phyloP scores from a whole-genome alignment of 257 asterid species.

The Jasminum sambac region DNA sequence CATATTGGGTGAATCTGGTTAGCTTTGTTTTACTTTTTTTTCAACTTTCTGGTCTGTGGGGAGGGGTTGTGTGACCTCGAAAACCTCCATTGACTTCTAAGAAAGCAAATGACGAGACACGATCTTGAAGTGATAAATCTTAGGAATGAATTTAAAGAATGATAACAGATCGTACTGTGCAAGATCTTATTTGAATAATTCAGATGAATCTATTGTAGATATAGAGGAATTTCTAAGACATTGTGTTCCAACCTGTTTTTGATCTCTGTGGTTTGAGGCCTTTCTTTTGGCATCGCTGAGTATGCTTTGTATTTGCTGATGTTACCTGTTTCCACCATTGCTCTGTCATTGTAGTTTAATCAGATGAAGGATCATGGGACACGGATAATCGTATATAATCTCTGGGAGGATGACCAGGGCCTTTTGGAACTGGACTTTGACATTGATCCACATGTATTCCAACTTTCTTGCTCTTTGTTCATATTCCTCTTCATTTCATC shows the following conservation, averaged over 20 bases:
- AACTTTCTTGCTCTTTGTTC: slow-evolving; percentile 10
- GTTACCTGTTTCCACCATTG: slow-evolving; percentile 1
- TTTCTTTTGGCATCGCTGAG: neutral
- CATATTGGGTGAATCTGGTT: neutral
- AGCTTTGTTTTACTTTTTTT: neutral
- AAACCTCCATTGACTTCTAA: neutral
- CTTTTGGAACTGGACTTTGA: slow-evolving; percentile 85
- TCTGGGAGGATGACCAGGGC: slow-evolving; percentile 98
- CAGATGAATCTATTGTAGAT: neutral
- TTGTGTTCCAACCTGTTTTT: neutral
- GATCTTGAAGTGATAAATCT: neutral
- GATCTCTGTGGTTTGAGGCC: neutral
- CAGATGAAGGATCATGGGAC: slow-evolving; percentile 82
- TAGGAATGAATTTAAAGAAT: neutral
- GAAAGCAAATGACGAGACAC: neutral
- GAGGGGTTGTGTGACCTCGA: neutral
- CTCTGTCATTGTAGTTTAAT: slow-evolving; percentile 53
- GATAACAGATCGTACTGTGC: neutral
- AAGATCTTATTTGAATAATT: neutral
- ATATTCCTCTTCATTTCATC: slow-evolving; percentile 11
- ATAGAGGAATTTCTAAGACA: neutral
- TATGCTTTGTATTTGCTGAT: neutral
- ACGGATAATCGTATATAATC: slow-evolving; percentile 75
- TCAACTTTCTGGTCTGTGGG: neutral
- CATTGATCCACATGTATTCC: slow-evolving; percentile 64